Evolutionary conservation across 2,329 filamentous ascomycete species (phyloP).

Genomic region (Helotiales sp.): DNA sequence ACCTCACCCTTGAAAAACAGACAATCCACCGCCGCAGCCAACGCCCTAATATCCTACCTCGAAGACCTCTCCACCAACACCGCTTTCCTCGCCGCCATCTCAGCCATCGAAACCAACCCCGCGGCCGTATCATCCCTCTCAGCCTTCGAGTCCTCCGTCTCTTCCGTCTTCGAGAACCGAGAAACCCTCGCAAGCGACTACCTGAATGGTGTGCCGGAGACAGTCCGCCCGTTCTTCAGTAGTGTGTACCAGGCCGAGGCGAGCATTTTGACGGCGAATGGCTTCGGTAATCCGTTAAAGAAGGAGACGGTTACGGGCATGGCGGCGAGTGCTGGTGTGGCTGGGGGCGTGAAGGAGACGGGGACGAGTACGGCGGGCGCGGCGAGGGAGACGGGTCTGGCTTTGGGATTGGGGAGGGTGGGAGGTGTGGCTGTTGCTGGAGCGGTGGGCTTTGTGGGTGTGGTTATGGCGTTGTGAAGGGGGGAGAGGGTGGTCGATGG

Average conservation of each 20-base stretch:
- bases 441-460: not conserved
- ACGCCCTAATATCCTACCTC: not conserved
- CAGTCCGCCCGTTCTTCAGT: constrained; percentile 4
- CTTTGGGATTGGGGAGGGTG: not conserved
- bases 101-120: not conserved
- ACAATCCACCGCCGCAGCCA: not conserved
- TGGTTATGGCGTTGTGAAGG: not conserved
- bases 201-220: not conserved
- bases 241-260: constrained; percentile 10
- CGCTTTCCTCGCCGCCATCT: not conserved
- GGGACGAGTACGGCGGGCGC: not conserved
- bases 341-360: not conserved
- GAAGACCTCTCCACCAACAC: not conserved
- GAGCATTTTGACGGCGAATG: constrained; percentile 6
- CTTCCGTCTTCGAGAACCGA: not conserved
- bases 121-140: not conserved
- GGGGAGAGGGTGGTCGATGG: not conserved
- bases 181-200: not conserved
- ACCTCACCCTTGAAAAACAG: not conserved
- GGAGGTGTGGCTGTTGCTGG: not conserved
- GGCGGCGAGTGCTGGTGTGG: not conserved
- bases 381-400: not conserved
- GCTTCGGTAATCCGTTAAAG: not conserved
- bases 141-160: constrained; percentile 4
- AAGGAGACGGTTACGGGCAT: not conserved